Evolutionary conservation across 371 early-diverging fungal genomes (phyloP).

Genomic region (Thermomucor indicae-seudaticae): DNA sequence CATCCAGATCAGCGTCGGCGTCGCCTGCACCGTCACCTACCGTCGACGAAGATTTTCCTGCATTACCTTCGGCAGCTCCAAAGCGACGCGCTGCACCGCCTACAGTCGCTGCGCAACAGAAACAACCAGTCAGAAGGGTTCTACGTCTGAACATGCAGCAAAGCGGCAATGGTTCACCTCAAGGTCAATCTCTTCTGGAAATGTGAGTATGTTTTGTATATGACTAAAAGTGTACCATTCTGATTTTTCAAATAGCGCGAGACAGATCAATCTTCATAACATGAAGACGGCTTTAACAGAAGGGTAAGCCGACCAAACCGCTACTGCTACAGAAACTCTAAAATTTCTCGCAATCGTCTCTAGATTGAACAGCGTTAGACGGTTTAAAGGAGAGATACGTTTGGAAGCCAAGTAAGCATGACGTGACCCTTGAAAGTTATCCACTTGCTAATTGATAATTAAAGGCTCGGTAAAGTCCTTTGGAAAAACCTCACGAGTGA

Average conservation of each 20-base stretch:
- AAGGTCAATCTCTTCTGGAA: constrained; percentile 1
- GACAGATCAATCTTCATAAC: constrained; percentile 32
- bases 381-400: constrained; percentile 35
- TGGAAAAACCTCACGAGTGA: constrained; percentile 23
- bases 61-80: neutral
- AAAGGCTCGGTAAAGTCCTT: constrained; percentile 44
- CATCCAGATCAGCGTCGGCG: neutral
- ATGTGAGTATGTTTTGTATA: constrained; percentile 2
- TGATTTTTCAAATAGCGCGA: constrained; percentile 11
- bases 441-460: neutral
- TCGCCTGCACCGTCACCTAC: neutral
- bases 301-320: constrained; percentile 18
- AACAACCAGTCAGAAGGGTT: constrained; percentile 5
- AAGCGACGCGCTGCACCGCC: constrained; percentile 9
- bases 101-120: constrained; percentile 1
- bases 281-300: constrained; percentile 21
- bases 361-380: constrained; percentile 27
- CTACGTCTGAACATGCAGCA: constrained; percentile 21
- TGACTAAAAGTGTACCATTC: neutral
- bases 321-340: too few species aligned
- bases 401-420: constrained; percentile 35
- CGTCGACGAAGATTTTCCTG: constrained; percentile 6
- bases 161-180: neutral
- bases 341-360: neutral
- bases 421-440: neutral